Base-by-base conservation (phyloP, 768 basidiomycete genomes). In the Tubosaeta sp. region DNA sequence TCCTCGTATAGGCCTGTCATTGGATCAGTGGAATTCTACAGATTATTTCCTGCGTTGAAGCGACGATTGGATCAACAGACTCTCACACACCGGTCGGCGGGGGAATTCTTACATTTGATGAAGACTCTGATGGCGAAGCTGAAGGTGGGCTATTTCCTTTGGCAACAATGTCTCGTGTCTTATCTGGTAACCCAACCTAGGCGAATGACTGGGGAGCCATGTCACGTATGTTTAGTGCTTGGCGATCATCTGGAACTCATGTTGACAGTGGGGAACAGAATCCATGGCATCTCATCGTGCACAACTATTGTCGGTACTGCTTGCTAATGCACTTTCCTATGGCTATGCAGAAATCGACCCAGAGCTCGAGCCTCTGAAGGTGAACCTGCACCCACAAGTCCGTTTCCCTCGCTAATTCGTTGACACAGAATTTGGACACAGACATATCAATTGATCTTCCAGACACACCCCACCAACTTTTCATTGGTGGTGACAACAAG, bases 81-180 rank as follows among this genome's bases (percentile, higher is more conserved):
- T 3, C 50, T 76, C 1, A 80, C 81, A 0, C 81, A 84, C 56
- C 65, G 61, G 0, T 69, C 73, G 0, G 83, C 79, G 0, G 78
- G 77, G 14, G 74, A 79, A 48, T 85, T 85, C 57, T 65, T 84
- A 6, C 75, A 77, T 34, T 71, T 76, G 2, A 67, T 85, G 60
- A 85, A 85, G 63, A 80, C 80, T 0, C 55, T 85, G 41, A 85
- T 85, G 83, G 83, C 82, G 13, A 85, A 85, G 53, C 59, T 85
- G 38, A 84, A 84, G 74, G 83, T 80, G 46, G 51, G 49, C 13
- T 22, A 22, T 6, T 25, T 25, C 5, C 4, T 49, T 4, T 12
- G 14, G 3, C 16, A 11, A 0, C 7, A 1, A 25, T 7, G 38
- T 22, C 4, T 11, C 14, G 13, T 39, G 25, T 8, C 41, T 58